These are phyloP conservation scores for Chlamydomonas sphaeroides DNA, from an alignment of 139 green algal genomes.

Conservation along the genomic window DNA sequence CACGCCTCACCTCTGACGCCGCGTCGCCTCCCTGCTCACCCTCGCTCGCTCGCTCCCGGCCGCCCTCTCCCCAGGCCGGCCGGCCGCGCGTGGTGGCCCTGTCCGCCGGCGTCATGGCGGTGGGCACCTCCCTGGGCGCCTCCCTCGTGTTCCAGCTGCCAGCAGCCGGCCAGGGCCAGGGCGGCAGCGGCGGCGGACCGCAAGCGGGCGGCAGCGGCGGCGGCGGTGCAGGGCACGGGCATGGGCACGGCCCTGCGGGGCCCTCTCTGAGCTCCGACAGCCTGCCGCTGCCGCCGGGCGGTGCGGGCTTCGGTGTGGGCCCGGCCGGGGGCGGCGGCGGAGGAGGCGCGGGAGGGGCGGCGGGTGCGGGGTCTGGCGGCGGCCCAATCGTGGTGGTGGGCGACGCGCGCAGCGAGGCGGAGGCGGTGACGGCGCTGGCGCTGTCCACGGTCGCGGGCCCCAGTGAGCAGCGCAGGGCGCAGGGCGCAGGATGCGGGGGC, in stretches of 20 bases:
- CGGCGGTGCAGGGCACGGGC: constrained; percentile 8
- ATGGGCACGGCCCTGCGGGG: too few species aligned
- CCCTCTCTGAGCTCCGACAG: not conserved
- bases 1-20: too few species aligned
- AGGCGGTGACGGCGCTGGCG: constrained; percentile 60
- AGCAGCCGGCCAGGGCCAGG: not conserved
- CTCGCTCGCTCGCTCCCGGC: not conserved
- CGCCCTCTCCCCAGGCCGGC: constrained; percentile 9
- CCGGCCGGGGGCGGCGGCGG: not conserved
- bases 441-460: not conserved
- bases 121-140: constrained; percentile 52
- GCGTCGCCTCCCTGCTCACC: too few species aligned
- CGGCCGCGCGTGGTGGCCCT: constrained; percentile 45
- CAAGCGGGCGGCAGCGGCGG: constrained; percentile 21
- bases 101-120: constrained; percentile 46
- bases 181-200: not conserved
- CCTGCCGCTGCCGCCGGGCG: not conserved
- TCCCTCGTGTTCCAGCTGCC: constrained; percentile 56
- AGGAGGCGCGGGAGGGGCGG: not conserved
- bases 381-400: constrained; percentile 34
- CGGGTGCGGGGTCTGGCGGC: not conserved
- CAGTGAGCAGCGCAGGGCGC: too few species aligned
- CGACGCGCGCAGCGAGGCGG: constrained; percentile 47
- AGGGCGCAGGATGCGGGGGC: too few species aligned
- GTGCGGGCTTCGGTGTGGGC: not conserved